Evolutionary conservation across 257 asterid genomes (phyloP).

Genomic region (Solanum phureja): DNA sequence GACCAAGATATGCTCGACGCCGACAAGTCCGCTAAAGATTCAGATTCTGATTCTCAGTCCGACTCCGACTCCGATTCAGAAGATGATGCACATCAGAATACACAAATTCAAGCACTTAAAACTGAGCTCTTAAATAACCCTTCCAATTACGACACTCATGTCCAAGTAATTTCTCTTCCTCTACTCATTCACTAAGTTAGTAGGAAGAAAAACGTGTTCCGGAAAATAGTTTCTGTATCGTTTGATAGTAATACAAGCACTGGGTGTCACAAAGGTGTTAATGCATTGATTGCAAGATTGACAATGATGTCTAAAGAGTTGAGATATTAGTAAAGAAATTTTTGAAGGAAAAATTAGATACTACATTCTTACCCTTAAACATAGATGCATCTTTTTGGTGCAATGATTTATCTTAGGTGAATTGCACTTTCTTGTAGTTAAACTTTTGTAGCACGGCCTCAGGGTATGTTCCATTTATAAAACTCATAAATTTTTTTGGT

Average conservation of each 20-base stretch:
- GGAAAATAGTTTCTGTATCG: background rate
- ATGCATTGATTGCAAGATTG: background rate
- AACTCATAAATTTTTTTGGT: background rate
- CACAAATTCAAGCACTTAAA: constrained; percentile 61
- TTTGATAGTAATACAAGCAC: background rate
- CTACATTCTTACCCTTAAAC: background rate
- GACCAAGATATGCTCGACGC: constrained; percentile 49
- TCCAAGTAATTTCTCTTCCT: constrained; percentile 39
- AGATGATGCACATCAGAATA: constrained; percentile 52
- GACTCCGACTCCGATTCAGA: constrained; percentile 49
- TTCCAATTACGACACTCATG: constrained; percentile 63
- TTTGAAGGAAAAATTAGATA: background rate
- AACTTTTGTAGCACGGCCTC: background rate
- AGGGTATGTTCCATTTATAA: background rate
- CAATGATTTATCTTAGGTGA: background rate
- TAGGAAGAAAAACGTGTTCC: background rate
- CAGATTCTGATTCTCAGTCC: constrained; percentile 25
- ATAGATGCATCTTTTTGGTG: background rate
- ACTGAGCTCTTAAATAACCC: constrained; percentile 38
- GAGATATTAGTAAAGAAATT: background rate
- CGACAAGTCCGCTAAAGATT: constrained; percentile 22
- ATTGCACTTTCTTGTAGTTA: background rate
- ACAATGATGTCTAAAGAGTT: background rate
- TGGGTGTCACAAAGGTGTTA: background rate
- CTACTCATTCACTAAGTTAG: background rate